Evolutionary conservation across 306 rosid genomes (phyloP).

Genomic region (Cicer judaicum): DNA sequence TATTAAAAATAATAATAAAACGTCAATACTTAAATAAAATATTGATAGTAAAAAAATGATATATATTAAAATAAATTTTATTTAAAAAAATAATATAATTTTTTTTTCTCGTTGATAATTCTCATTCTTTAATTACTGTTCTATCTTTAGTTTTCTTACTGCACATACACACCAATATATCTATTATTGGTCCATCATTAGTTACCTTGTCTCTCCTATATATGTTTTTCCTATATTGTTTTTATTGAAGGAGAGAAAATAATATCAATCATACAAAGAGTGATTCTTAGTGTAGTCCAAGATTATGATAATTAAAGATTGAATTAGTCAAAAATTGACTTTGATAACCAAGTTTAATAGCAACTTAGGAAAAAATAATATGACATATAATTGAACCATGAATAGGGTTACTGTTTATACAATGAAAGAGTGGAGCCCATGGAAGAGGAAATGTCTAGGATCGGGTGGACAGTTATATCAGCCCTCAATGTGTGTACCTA

Average conservation of each 20-base stretch:
- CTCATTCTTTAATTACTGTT: no score
- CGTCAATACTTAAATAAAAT: no score
- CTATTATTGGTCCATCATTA: constrained; percentile 9
- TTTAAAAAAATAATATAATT: no score
- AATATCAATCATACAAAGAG: background rate
- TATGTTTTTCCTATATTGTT: background rate
- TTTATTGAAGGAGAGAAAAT: background rate
- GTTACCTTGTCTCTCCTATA: background rate
- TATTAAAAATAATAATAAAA: no score
- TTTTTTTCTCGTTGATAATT: no score
- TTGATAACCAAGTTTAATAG: constrained; percentile 35
- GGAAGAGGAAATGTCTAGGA: constrained; percentile 70
- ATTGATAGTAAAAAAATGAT: no score
- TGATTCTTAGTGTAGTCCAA: background rate
- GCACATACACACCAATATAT: no score
- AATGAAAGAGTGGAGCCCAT: constrained; percentile 60
- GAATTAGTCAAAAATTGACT: constrained; percentile 37
- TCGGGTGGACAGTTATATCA: constrained; percentile 75
- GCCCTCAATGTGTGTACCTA: constrained; percentile 55
- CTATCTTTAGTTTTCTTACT: no score
- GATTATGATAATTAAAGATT: background rate
- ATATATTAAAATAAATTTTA: no score
- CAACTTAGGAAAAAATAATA: constrained; percentile 24
- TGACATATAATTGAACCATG: constrained; percentile 21
- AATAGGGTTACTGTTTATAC: constrained; percentile 16